Percentiles rank a stretch among this genome's conserved stretches.
Evolutionary conservation across 2,329 filamentous ascomycete species (phyloP).

Genomic region (Diplodia sapinea): DNA sequence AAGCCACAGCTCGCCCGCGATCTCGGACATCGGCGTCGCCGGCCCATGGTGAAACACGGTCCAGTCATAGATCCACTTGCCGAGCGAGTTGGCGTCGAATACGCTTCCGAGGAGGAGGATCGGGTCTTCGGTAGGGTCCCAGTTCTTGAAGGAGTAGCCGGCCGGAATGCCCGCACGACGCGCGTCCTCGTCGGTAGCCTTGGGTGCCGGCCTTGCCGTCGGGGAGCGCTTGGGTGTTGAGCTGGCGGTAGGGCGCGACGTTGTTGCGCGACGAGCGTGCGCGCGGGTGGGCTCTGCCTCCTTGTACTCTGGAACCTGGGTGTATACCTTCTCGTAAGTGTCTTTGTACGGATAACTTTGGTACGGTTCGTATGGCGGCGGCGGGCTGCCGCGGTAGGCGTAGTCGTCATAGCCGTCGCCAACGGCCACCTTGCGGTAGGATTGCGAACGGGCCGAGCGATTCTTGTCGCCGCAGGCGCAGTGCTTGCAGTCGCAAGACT

Average conservation of each 20-base stretch:
- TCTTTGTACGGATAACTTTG: slow-evolving; percentile 57
- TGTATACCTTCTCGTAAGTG: slow-evolving; percentile 59
- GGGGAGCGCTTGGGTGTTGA: slow-evolving; percentile 46
- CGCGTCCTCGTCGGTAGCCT: slow-evolving; percentile 68
- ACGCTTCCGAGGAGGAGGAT: slow-evolving; percentile 94
- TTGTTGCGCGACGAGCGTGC: slow-evolving; percentile 61
- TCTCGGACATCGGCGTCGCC: slow-evolving; percentile 81
- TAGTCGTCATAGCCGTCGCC: slow-evolving; percentile 58
- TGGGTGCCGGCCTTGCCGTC: slow-evolving; percentile 44
- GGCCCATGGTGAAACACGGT: slow-evolving; percentile 89
- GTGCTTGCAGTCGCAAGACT: slow-evolving; percentile 38
- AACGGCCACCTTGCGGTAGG: slow-evolving; percentile 63
- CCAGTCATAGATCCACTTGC: slow-evolving; percentile 99
- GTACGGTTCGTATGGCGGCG: slow-evolving; percentile 57
- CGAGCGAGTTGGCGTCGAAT: slow-evolving; percentile 95
- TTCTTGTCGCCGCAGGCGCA: slow-evolving; percentile 53
- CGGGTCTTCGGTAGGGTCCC: slow-evolving; percentile 92
- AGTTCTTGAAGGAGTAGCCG: slow-evolving; percentile 96
- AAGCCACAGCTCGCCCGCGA: slow-evolving; percentile 94
- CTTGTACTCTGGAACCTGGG: slow-evolving; percentile 57
- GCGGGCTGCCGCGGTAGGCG: slow-evolving; percentile 51
- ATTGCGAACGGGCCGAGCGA: slow-evolving; percentile 60
- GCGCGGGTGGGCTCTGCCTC: slow-evolving; percentile 51
- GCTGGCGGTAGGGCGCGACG: slow-evolving; percentile 52
- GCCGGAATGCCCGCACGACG: slow-evolving; percentile 72